A percentile compares a stretch with the other conserved stretches of the same genome.
These are phyloP conservation scores for Vinca major DNA, from an alignment of 305 asterid genomes.

Conservation along the genomic window DNA sequence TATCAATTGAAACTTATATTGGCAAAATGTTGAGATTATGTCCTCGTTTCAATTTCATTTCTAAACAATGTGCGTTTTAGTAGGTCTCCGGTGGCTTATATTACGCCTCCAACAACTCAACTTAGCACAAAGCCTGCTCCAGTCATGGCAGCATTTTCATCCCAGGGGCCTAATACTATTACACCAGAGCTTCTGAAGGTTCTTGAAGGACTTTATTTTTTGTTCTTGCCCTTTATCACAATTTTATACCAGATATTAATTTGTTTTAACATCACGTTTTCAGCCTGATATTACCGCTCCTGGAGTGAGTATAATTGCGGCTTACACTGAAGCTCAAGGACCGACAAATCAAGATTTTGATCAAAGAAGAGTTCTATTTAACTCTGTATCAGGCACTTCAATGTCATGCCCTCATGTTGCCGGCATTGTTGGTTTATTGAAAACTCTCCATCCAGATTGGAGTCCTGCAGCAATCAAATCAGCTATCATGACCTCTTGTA, in stretches of 20 bases:
- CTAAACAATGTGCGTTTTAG: background rate
- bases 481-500: conserved; percentile 76
- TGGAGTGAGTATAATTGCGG: conserved; percentile 77
- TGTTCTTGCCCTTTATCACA: background rate
- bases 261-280: background rate
- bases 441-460: conserved; percentile 75
- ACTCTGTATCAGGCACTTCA: conserved; percentile 71
- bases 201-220: conserved; percentile 2
- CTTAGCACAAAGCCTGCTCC: conserved; percentile 78
- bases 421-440: conserved; percentile 73
- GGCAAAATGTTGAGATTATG: background rate
- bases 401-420: conserved; percentile 91
- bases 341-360: conserved; percentile 58
- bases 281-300: conserved; percentile 98
- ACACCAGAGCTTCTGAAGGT: conserved; percentile 46
- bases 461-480: conserved; percentile 91
- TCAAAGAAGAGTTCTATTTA: conserved; percentile 42
- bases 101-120: conserved; percentile 47
- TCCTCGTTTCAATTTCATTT: background rate
- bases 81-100: conserved; percentile 54
- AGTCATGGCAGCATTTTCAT: conserved; percentile 7
- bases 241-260: background rate
- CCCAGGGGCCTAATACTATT: too few relatives aligned
- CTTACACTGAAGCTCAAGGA: conserved; percentile 58
- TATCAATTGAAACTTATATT: background rate